Conservation (phyloP, 305 asterid species). For the Fraxinus sp. region DNA sequence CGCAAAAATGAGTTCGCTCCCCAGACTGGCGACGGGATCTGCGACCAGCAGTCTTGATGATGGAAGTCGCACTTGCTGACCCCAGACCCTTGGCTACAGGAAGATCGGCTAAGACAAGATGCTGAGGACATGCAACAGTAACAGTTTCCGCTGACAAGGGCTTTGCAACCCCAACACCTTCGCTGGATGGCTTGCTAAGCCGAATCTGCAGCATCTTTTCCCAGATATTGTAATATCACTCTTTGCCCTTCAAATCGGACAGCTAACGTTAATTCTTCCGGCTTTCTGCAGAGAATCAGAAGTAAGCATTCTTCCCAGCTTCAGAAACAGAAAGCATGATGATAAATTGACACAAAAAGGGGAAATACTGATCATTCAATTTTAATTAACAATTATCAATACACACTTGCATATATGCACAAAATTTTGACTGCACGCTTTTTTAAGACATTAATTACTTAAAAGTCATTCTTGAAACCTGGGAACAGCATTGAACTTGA, state of each 20-base stretch:
- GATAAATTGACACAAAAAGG: background rate
- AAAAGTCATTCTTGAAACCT: background rate
- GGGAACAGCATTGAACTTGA: background rate
- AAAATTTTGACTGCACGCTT: background rate
- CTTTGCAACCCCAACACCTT: slow-evolving; percentile 55
- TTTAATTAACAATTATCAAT: background rate
- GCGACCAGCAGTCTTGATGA: slow-evolving; percentile 70
- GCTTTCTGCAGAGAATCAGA: slow-evolving; percentile 20
- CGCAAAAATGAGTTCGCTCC: slow-evolving; percentile 88
- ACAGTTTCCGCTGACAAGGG: slow-evolving; percentile 54
- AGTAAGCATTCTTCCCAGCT: background rate
- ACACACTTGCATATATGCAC: background rate
- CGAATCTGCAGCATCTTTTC: slow-evolving; percentile 82
- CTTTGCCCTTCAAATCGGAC: slow-evolving; percentile 17
- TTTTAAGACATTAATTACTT: background rate
- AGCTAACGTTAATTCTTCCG: slow-evolving; percentile 4
- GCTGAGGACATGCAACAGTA: slow-evolving; percentile 92
- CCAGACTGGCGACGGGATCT: slow-evolving; percentile 90
- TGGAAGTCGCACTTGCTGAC: slow-evolving; percentile 44
- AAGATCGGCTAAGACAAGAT: slow-evolving; percentile 84
- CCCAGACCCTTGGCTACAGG: slow-evolving; percentile 92
- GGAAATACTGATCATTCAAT: background rate
- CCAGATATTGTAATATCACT: background rate
- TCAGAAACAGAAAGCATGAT: slow-evolving; percentile 4
- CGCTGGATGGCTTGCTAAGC: slow-evolving; percentile 76